Evolutionary conservation across 257 asterid species (phyloP), one percentile per base, ranked within the genome.

Genomic region (Prunella vulgaris): DNA sequence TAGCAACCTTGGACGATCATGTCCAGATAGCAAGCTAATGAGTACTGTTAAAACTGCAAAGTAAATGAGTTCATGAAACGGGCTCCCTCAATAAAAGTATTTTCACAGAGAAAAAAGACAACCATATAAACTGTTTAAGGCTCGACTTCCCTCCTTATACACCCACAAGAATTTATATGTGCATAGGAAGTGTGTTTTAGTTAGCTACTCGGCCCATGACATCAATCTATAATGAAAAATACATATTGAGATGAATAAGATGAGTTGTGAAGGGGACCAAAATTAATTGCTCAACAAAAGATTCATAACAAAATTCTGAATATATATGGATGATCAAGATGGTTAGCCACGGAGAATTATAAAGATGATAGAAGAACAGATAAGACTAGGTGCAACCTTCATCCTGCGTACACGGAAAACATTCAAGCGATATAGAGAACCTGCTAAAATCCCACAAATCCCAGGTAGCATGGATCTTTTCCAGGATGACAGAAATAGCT

Each of bases 371-470:
- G 28, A 25, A 25, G 13, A 69, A 68, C 51, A 13, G 44, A 27
- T 18, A 40, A 48, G 74, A 54, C 64, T 67, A 27, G 60, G 58
- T 53, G 15, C 72, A 70, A 94, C 99, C 99, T 94, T 94, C 72
- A 90, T 63, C 83, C 81, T 85, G 72, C 97, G 93, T 51, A 88
- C 74, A 30, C 86, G 81, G 76, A 82, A 76, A 53, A 88, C 64
- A 80, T 94, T 94, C 79, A 86, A 69, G 64, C 94, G 99, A 59
- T 91, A 94, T 35, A 94, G 77, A 73, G 86, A 81, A 62, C 99
- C 99, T n/a, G 97, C 98, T 58, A 94, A 79, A 77, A 94, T 86
- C 66, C 99, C 99, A 77, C 98, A 94, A 69, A 91, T 82, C 71
- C 99, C 99, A 25, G 97, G 99, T 49, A 94, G 66, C 79, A 94